phyloP scores from a whole-genome alignment of 2,329 filamentous ascomycete species.

The Hymenoscyphus salicellus region DNA sequence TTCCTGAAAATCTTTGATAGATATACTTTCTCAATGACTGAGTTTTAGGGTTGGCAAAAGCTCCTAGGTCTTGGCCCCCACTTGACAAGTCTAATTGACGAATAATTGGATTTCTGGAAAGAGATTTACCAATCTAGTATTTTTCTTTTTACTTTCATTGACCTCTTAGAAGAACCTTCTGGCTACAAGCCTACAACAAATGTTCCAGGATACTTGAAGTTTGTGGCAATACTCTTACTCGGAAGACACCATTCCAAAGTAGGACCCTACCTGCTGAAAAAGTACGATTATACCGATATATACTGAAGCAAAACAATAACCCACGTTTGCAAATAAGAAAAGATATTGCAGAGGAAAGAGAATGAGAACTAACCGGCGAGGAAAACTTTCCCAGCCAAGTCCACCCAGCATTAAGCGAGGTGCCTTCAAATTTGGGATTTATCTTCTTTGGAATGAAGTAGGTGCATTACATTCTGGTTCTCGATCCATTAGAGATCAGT shows the following conservation, averaged over 20 bases:
- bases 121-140: too few relatives aligned
- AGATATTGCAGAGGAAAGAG: not conserved
- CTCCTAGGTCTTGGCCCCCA: too few relatives aligned
- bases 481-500: not conserved
- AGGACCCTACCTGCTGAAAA: too few relatives aligned
- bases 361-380: not conserved
- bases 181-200: too few relatives aligned
- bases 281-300: too few relatives aligned
- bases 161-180: too few relatives aligned
- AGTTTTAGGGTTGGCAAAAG: not conserved
- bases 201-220: too few relatives aligned
- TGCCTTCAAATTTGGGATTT: not conserved
- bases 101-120: too few relatives aligned
- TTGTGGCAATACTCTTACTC: too few relatives aligned
- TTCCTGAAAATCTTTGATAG: not conserved
- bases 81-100: too few relatives aligned
- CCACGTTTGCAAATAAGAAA: not conserved
- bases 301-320: not conserved
- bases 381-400: not conserved
- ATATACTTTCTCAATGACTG: not conserved
- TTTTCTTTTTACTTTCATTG: too few relatives aligned
- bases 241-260: too few relatives aligned
- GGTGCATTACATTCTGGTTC: not conserved
- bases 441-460: not conserved
- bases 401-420: not conserved